Evolutionary conservation across 148 eudicot genomes (phyloP), one percentile per base, ranked within the genome.

Genomic region (Persicaria maculosa): DNA sequence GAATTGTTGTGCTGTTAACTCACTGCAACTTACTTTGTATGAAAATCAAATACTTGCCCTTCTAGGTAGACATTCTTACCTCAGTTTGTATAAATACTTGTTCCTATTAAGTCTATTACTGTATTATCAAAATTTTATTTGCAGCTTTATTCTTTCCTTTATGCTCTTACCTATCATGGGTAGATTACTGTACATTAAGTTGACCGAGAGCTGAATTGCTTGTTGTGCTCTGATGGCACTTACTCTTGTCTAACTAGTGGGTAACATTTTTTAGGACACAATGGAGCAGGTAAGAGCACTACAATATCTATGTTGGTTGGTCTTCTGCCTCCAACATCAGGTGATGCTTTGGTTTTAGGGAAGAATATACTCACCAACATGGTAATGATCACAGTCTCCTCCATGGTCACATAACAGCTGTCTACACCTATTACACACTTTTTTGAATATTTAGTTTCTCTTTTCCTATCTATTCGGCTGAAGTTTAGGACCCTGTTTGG

Each of bases 221-320:
- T 10, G 46, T 11, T 65, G 40, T 65, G 46, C 47, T 65, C 16
- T 52, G 73, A 57, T 59, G 6, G n/a, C 47, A 50, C 67, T 68
- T 80, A 7, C 0, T 25, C 17, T 68, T 75, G 36, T 16, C 46
- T 19, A 50, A 43, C 16, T 58, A n/a, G 25, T 58, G 62, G 54
- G 17, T 53, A 68, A 76, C 69, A 47, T 65, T 67, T 9, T 44
- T 40, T 20, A 94, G 98, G 99, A 65, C 99, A 96, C 80, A 96
- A 96, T 89, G 99, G 99, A 76, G 99, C 99, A 82, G 99, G 99
- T 73, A 96, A 95, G 85, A 96, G 99, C 87, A 96, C 97, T 44
- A 92, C 99, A 74, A 96, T 96, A 75, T 92, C 99, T 68, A 92
- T 96, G 99, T 93, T 96, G 78, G 99, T 92, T 80, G 99, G 99